Evolutionary conservation across 192 early-diverging fungal genomes (phyloP), one percentile per base, ranked within the genome.

Genomic region (Coemansia asiatica): DNA sequence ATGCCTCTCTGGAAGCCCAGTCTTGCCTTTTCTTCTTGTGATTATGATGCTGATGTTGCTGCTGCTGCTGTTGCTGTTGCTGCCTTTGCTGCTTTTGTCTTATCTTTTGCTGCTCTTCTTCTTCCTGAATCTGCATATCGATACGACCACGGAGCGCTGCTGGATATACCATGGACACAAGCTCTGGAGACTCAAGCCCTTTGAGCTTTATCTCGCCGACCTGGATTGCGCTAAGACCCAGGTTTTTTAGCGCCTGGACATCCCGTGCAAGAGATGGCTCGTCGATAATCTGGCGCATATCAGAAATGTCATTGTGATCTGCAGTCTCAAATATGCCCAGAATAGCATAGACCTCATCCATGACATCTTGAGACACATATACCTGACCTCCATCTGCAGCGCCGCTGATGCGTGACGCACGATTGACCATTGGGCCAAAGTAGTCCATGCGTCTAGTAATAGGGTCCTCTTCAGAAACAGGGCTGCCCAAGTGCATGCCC

Each of bases 391-490:
- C 94, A 64, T 96, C 93, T 0, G 93, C 93, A 6, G 89, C 88
- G 19, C 85, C 87, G 58, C 90, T 89, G 47, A 95, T 90, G 50
- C 94, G 87, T 29, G 91, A 85, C 2, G 93, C 88, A 12, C 91
- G 87, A 69, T 96, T 96, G 38, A 95, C 93, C 85, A 96, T 91
- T 0, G 93, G 94, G 0, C 94, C 94, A 85, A 93, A 96, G 74
- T 96, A 96, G 75, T 96, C 94, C 94, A 96, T 96, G 48, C 94
- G 89, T 31, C 87, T 83, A 22, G 94, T 96, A 50, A 95, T 85
- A 13, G 92, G 91, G 63, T 96, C 92, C 21, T 88, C 85, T 60
- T 96, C 94, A 53, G 90, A 94, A 4, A 94, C 88, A 3, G 93
- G 93, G 16, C 72, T 79, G 60, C 94, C 94, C 83, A 90, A 92